These are phyloP conservation scores for Fusarium multiceps DNA, from an alignment of 2,329 filamentous ascomycete genomes.

Conservation along the genomic window DNA sequence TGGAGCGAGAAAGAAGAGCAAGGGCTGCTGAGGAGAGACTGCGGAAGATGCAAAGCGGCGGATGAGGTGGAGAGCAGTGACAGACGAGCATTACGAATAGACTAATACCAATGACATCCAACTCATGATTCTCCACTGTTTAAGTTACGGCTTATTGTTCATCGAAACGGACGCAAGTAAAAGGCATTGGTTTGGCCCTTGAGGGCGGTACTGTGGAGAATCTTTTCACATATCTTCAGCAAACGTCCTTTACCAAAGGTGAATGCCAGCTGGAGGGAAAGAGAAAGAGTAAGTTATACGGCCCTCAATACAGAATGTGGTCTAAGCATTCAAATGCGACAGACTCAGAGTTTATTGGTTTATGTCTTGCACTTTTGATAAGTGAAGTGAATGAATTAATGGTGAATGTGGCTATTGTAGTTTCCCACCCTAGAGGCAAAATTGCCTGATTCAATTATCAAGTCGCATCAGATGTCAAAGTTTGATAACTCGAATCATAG, in stretches of 20 bases:
- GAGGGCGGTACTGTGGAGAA: neutral
- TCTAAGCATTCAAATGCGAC: neutral
- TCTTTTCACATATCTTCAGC: neutral
- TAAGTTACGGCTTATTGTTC: neutral
- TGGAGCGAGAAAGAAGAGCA: conserved; percentile 90
- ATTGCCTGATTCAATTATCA: neutral
- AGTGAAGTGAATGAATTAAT: neutral
- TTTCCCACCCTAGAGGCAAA: neutral
- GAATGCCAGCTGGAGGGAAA: neutral
- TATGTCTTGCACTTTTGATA: neutral
- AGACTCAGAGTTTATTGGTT: neutral
- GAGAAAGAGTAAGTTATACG: neutral
- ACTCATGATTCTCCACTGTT: neutral
- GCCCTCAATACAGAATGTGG: neutral
- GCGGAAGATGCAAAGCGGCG: conserved; percentile 63
- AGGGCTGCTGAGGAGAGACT: conserved; percentile 92
- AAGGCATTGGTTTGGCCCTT: neutral
- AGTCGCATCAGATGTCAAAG: neutral
- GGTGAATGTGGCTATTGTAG: neutral
- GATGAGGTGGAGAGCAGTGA: conserved; percentile 15
- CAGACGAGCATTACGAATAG: conserved; percentile 1
- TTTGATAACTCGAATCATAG: neutral
- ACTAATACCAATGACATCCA: neutral
- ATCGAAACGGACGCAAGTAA: neutral
- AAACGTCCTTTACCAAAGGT: neutral